phyloP scores from a whole-genome alignment of 305 asterid species.

The Striga hermonthica region DNA sequence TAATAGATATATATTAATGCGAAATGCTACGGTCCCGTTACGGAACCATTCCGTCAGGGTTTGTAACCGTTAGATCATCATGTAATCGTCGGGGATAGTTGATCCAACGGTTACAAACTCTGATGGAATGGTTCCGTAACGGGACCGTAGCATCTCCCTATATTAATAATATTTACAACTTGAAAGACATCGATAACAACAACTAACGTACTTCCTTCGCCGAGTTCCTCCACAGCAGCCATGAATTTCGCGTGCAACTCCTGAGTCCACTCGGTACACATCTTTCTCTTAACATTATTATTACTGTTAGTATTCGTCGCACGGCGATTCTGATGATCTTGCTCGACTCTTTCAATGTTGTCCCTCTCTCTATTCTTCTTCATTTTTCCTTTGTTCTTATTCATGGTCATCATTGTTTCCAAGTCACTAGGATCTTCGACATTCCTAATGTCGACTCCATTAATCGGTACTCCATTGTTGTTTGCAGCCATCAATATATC shows the following conservation, averaged over 20 bases:
- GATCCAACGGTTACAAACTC: too few relatives aligned
- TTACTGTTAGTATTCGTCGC: not conserved
- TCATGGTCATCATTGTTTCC: not conserved
- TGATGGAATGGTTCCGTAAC: too few relatives aligned
- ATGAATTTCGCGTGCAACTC: constrained; percentile 48
- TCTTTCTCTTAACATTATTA: constrained; percentile 31
- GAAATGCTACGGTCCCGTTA: too few relatives aligned
- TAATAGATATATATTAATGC: too few relatives aligned
- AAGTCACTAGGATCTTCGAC: constrained; percentile 16
- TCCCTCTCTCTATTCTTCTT: constrained; percentile 11
- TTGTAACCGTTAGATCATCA: too few relatives aligned
- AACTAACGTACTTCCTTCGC: constrained; percentile 50
- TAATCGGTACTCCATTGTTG: not conserved
- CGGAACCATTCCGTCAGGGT: too few relatives aligned
- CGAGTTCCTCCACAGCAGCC: constrained; percentile 39
- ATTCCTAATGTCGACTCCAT: constrained; percentile 17
- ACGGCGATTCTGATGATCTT: constrained; percentile 1
- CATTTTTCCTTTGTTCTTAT: constrained; percentile 6
- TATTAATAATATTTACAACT: not conserved
- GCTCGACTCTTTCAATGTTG: not conserved
- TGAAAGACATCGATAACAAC: not conserved
- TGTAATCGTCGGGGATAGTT: too few relatives aligned
- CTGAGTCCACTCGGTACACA: constrained; percentile 48
- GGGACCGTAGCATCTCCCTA: too few relatives aligned
- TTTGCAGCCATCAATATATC: constrained; percentile 22